phyloP scores from a whole-genome alignment of 2,329 filamentous ascomycete genomes.

The Cladorrhinum sp. region DNA sequence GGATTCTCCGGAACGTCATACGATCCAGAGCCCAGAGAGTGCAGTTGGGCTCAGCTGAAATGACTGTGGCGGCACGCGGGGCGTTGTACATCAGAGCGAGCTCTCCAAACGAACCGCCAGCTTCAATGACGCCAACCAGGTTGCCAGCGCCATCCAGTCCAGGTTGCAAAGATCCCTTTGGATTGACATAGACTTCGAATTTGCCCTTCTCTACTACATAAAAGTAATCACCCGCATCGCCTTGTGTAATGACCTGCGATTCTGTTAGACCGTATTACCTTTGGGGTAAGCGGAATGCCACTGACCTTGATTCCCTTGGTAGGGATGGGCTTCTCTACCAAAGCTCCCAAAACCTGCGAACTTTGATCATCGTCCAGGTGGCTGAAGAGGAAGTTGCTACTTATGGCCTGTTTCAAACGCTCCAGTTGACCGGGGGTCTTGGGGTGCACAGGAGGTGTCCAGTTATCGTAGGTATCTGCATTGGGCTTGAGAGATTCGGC shows the following conservation, averaged over 20 bases:
- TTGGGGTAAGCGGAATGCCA: not conserved
- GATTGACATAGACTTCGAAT: constrained; percentile 90
- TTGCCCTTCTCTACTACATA: constrained; percentile 90
- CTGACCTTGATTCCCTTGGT: constrained; percentile 75
- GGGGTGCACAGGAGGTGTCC: constrained; percentile 79
- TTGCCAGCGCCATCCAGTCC: constrained; percentile 78
- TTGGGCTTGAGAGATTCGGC: constrained; percentile 93
- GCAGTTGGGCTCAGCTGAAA: constrained; percentile 73
- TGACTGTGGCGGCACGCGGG: constrained; percentile 88
- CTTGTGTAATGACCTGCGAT: constrained; percentile 83
- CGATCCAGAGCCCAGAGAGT: constrained; percentile 94
- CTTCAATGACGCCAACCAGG: constrained; percentile 76
- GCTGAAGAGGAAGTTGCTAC: constrained; percentile 88
- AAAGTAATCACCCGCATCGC: constrained; percentile 95
- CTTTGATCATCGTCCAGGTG: constrained; percentile 94
- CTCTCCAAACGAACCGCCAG: constrained; percentile 93
- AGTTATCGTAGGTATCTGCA: constrained; percentile 79
- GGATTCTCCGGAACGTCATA: constrained; percentile 91
- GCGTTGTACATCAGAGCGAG: constrained; percentile 98
- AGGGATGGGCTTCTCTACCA: constrained; percentile 93
- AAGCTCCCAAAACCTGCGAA: constrained; percentile 78
- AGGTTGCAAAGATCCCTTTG: constrained; percentile 70
- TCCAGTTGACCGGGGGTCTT: constrained; percentile 79
- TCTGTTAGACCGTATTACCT: not conserved
- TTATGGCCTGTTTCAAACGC: constrained; percentile 77